phyloP scores from a whole-genome alignment of 352 stramenopile species.

The Blastocystis sp. region DNA sequence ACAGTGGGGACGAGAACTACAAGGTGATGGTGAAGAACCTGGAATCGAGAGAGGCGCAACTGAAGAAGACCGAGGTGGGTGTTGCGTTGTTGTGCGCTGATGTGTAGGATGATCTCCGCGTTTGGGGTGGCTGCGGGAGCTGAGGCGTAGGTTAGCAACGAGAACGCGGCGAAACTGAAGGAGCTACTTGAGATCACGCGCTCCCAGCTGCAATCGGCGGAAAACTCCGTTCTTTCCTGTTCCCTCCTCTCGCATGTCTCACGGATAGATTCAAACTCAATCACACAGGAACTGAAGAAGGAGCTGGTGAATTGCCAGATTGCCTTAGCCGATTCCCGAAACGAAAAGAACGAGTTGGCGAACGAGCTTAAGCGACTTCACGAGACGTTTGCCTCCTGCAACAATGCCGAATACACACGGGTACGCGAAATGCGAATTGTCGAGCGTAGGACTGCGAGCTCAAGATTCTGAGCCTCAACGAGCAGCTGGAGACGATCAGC shows the following conservation, averaged over 20 bases:
- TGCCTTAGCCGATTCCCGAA: slow-evolving; percentile 33
- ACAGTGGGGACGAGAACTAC: slow-evolving; percentile 12
- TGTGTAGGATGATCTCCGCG: slow-evolving; percentile 34
- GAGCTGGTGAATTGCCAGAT: slow-evolving; percentile 58
- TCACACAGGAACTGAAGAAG: slow-evolving; percentile 32
- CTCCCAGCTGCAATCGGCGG: slow-evolving; percentile 5
- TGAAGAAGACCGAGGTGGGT: slow-evolving; percentile 47
- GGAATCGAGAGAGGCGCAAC: slow-evolving; percentile 47
- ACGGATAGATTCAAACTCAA: slow-evolving; percentile 21
- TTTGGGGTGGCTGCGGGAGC: not conserved
- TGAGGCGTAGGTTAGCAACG: slow-evolving; percentile 18
- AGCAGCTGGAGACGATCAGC: slow-evolving; percentile 53
- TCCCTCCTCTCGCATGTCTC: not conserved
- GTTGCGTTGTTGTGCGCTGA: not conserved
- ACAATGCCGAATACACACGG: slow-evolving; percentile 26
- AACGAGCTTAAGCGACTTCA: slow-evolving; percentile 34
- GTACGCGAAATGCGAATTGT: not conserved
- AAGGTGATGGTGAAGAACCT: slow-evolving; percentile 55
- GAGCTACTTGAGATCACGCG: not conserved
- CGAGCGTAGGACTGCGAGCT: slow-evolving; percentile 48
- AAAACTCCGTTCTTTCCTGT: slow-evolving; percentile 64
- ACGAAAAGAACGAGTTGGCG: slow-evolving; percentile 56
- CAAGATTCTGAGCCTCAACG: slow-evolving; percentile 19
- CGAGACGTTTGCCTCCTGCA: slow-evolving; percentile 41
- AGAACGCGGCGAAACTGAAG: slow-evolving; percentile 10